A percentile compares a stretch with the other conserved stretches of the same genome.
Conservation (phyloP, 148 eudicot species). For the Salicornia ramosissima region DNA sequence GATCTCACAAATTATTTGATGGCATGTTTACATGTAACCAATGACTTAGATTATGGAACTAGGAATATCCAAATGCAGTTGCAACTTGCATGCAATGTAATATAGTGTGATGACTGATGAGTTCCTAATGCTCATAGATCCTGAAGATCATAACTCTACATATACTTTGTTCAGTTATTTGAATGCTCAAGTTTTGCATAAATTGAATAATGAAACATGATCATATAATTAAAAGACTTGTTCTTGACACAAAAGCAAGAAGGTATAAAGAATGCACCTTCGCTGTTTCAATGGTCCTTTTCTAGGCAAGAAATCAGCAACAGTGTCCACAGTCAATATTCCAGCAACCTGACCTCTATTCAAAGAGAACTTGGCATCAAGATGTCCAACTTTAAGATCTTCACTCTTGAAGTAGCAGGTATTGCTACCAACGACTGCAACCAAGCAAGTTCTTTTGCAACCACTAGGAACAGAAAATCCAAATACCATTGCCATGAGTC, state of each 20-base stretch:
- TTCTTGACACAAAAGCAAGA: neutral
- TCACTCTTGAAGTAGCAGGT: conserved; percentile 54
- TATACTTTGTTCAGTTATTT: too few relatives aligned
- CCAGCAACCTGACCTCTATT: conserved; percentile 76
- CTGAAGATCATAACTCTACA: too few relatives aligned
- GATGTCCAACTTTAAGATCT: conserved; percentile 63
- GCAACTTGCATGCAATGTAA: too few relatives aligned
- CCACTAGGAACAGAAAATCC: conserved; percentile 75
- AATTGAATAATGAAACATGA: too few relatives aligned
- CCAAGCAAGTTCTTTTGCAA: conserved; percentile 83
- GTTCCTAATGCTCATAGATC: too few relatives aligned
- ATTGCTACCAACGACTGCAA: conserved; percentile 64
- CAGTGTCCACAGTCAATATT: conserved; percentile 89
- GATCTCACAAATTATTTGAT: too few relatives aligned
- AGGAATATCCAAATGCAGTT: too few relatives aligned
- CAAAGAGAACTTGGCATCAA: conserved; percentile 66
- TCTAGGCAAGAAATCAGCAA: conserved; percentile 92
- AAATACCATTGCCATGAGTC: conserved; percentile 69
- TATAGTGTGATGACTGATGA: too few relatives aligned
- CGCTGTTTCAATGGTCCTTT: conserved; percentile 84
- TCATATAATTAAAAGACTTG: too few relatives aligned
- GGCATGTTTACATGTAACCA: too few relatives aligned
- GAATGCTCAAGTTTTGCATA: too few relatives aligned
- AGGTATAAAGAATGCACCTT: conserved; percentile 42
- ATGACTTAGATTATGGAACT: too few relatives aligned